Base-by-base conservation (phyloP, 2,329 filamentous ascomycete species). In the Neophaeococcomyces aloes region DNA sequence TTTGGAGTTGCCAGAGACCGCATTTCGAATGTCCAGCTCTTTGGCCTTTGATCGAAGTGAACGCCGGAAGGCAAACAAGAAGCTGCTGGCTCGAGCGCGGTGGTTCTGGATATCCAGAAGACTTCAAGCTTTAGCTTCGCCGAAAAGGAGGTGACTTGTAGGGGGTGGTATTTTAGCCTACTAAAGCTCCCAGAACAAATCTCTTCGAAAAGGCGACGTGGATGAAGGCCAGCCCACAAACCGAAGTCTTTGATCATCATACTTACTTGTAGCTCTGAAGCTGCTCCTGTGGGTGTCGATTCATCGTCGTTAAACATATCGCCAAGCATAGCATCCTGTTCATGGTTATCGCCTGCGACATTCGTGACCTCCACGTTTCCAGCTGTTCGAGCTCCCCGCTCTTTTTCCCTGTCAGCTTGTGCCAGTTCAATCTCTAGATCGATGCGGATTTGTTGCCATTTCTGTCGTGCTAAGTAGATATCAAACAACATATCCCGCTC, bases 201-300 rank as follows among this genome's bases (percentile, higher is more conserved):
- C 61, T 95, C 88, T 60, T 95, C 87, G 10, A 96, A 65, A 21
- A 85, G 72, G 51, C 83, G 75, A 49, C 78, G 76, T 13, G 89
- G 88, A 53, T 69, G 83, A 23, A 94, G 64, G 6, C 89, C 88
- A 11, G 76, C 75, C 69, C 79, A 80, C 60, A 86, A 86, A 1
- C 86, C 87, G 69, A 96, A 95, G 56, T 95, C 83, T 33, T 84
- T 73, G 38, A 94, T 73, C 1, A 68, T 72, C 3, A 86, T 63
- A 45, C 73, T 78, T 4, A 66, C 59, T 1, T 76, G 72, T 50
- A 19, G 29, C 21, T 36, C 23, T 10, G 30, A 14, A 10, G 7
- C 30, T n/a, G 38, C 50, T 38, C 30, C 48, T 44, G 42, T 55
- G 57, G 57, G 30, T 63, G 49, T n/a, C 62, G 65, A 62, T 19